Evolutionary conservation across 352 stramenopile species (phyloP).

Genomic region (Phytophthora cajani): DNA sequence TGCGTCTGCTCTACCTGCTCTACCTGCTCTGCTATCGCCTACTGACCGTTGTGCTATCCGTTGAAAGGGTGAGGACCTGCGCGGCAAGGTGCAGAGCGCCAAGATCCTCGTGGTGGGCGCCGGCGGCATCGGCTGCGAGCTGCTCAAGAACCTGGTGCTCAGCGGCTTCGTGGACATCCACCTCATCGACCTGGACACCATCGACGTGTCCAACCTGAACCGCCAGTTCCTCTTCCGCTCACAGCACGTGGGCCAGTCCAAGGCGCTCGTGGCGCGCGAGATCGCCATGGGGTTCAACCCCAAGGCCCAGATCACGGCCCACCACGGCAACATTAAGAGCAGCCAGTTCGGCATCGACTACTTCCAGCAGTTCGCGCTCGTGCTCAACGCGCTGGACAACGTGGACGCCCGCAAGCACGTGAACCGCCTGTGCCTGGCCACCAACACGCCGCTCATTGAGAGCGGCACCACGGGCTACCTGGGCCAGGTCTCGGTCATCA

Average conservation of each 20-base stretch:
- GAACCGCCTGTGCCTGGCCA: conserved; percentile 97
- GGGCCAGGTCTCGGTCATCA: conserved; percentile 98
- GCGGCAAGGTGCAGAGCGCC: conserved; percentile 72
- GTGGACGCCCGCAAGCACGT: conserved; percentile 98
- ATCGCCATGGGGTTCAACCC: conserved; percentile 92
- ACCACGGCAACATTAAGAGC: conserved; percentile 98
- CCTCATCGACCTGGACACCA: conserved; percentile 99
- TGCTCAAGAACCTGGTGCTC: conserved; percentile 99
- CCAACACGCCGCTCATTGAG: conserved; percentile 93
- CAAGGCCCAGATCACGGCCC: conserved; percentile 86
- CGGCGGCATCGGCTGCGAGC: conserved; percentile 98
- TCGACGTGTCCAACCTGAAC: conserved; percentile 99
- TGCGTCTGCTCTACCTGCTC: conserved; percentile 34
- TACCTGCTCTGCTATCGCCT: neutral
- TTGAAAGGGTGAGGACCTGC: conserved; percentile 64
- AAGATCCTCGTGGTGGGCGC: conserved; percentile 97
- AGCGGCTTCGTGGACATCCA: conserved; percentile 94
- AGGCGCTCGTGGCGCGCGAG: conserved; percentile 91
- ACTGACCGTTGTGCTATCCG: neutral
- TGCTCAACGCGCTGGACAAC: conserved; percentile 99
- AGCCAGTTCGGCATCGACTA: conserved; percentile 94
- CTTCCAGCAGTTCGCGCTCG: conserved; percentile 96
- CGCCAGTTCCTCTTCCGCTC: conserved; percentile 99
- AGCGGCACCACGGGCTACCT: conserved; percentile 98
- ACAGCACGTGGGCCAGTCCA: conserved; percentile 97